Evolutionary conservation across 768 basidiomycete genomes (phyloP), one percentile per base, ranked within the genome.

Genomic region (Mycena haematopus): DNA sequence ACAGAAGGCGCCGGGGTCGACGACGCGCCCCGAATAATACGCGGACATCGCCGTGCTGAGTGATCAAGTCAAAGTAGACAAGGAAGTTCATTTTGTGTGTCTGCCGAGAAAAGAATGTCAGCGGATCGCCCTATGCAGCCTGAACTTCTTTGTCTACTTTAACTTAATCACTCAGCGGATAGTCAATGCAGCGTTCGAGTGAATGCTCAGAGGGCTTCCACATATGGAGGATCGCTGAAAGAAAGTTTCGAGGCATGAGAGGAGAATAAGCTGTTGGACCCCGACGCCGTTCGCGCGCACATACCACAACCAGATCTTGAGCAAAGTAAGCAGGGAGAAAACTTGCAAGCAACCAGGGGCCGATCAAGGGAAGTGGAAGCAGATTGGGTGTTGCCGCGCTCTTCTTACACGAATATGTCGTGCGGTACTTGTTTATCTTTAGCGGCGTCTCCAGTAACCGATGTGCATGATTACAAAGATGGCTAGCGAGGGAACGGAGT

Each of bases 351-450:
- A 58, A 15, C 13, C n/a, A n/a, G 38, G 51, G 54, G 46, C 40
- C 50, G 38, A 62, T 62, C 54, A 55, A 47, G 45, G 46, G 59
- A 60, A 61, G 46, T 2, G 15, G 52, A 60, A 60, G 59, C 46
- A 19, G 52, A 2, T 31, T n/a, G 19, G 52, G 44, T 35, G 45
- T 35, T 52, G 15, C 44, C 27, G 44, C 33, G 2, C 36, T 36
- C 9, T 36, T 36, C 22, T 22, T 40, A 15, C 9, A 14, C 29
- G 49, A 50, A 50, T 31, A 10, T 36, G 21, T 38, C 33, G 5
- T 24, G 19, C 49, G 49, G 50, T 21, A 33, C 21, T 42, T 51
- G n/a, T 19, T n/a, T 42, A 40, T 53, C 38, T 27, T 40, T 27
- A 27, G 36, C 38, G 24, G 35, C 10, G 52, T 38, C 17, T 31